Base-by-base conservation (phyloP, 1,284 basidiomycete genomes). In the Heliocybe sulcata region DNA sequence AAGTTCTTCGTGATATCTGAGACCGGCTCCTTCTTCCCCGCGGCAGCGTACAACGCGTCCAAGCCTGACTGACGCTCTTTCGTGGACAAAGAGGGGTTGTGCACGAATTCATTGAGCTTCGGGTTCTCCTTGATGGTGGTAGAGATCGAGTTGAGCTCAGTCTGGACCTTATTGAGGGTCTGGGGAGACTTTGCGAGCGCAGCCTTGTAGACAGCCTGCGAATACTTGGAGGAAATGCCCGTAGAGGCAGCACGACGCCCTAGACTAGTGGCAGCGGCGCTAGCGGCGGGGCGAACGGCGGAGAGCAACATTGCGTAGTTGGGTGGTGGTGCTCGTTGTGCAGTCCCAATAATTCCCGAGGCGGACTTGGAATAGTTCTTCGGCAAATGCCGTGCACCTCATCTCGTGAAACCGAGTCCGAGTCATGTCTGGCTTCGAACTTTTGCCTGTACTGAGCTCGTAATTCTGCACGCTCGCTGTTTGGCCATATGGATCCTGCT, bases 1-100 rank as follows among this genome's bases (percentile, higher is more conserved):
- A 99, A 81, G 79, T 98, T 99, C 81, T 87, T 87, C 67, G 94
- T 95, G 70, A 94, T 79, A 56, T 94, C 92, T 48, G 88, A 85
- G 53, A 86, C 71, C n/a, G 81, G 72, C 58, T 85, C 85, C 75
- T 87, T 90, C 78, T 82, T 88, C 67, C 85, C 83, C 38, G 81
- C 73, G 54, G 77, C 78, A 55, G 78, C 68, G 68, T 87, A 85
- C 64, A 98, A 73, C 55, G 77, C 70, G 50, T 81, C 71, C 57
- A 99, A 82, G 56, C 88, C 89, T 12, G 80, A 72, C 48, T 75
- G 66, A 65, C 92, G 87, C 60, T 98, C 94, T 51, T 82, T 77
- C 51, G 80, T 72, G 20, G 92, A 90, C 48, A 99, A 81, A 11
- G 95, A 95, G 57, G 94, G 94, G 79, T 98, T 97, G 63, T 75